These are phyloP conservation scores for Populus alba DNA, from an alignment of 345 rosid genomes.

Conservation along the genomic window DNA sequence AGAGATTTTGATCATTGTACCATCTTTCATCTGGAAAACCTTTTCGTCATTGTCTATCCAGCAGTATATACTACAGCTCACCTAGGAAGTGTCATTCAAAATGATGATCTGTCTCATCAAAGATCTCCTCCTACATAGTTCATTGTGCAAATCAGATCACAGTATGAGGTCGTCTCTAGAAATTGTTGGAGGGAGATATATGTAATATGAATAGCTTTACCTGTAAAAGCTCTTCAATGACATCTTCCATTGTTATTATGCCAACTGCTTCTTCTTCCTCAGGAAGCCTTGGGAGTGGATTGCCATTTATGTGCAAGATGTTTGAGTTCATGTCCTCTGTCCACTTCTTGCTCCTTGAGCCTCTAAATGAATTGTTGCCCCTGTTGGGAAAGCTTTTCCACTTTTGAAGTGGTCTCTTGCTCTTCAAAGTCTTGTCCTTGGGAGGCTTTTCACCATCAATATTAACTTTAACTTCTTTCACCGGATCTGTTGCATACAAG, in stretches of 20 bases:
- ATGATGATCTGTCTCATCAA: slow-evolving; percentile 90
- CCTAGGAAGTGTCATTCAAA: slow-evolving; percentile 43
- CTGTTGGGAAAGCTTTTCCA: slow-evolving; percentile 82
- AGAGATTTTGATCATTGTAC: too few species aligned
- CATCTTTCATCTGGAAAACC: neutral
- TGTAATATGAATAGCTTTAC: slow-evolving; percentile 24
- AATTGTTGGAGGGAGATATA: neutral
- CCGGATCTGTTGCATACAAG: slow-evolving; percentile 32
- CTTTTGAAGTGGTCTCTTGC: slow-evolving; percentile 62
- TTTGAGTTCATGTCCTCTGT: slow-evolving; percentile 63
- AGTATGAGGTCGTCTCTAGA: neutral
- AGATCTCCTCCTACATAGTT: slow-evolving; percentile 75
- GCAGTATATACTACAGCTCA: neutral
- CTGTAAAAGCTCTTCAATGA: slow-evolving; percentile 95
- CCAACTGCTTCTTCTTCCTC: slow-evolving; percentile 96
- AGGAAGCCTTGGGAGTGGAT: slow-evolving; percentile 59
- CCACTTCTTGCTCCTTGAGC: slow-evolving; percentile 78
- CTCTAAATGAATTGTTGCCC: slow-evolving; percentile 29
- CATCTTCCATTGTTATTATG: slow-evolving; percentile 96
- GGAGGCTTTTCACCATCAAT: slow-evolving; percentile 49
- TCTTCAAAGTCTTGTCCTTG: slow-evolving; percentile 47
- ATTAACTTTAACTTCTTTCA: slow-evolving; percentile 56
- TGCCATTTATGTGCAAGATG: slow-evolving; percentile 61
- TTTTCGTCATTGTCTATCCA: neutral
- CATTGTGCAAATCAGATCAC: neutral